Base-by-base conservation (phyloP, 2,329 filamentous ascomycete species). In the Neoscytalidium dimidiatum region DNA sequence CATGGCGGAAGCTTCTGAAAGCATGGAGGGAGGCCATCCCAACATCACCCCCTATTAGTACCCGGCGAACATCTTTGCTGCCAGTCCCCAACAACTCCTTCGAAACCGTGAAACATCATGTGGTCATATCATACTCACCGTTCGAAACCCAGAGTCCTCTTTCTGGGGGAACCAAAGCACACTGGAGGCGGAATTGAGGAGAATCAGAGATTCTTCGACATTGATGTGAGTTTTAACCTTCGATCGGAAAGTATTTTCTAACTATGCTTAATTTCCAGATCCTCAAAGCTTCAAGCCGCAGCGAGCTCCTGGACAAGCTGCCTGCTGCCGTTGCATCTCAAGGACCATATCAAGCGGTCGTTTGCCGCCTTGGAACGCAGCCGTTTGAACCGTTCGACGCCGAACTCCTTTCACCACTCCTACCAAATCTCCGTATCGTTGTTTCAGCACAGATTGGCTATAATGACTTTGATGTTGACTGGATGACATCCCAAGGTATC, bases 311-410 rank as follows among this genome's bases (percentile, higher is more conserved):
- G 7, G 49, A 17, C n/a, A 63, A 63, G 14, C 35, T 63, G 6
- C 60, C 60, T 4, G 26, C 31, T 14, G 35, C 26, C 11, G 26
- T 53, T 5, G 60, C 31, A 7, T 21, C 60, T n/a, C 29, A 28
- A 5, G 60, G 60, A 8, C 60, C 60, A 9, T 63, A 63, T 14
- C 48, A 63, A 19, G 60, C 60, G 4, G 60, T 41, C 6, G 58
- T 63, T 26, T 63, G 60, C 64, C 78, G 80, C n/a, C 82, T 84
- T 78, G 82, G 82, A 11, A 82, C 81, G 2, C 73, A 74, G 9
- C 79, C 81, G 0, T 84, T 80, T 62, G 81, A 83, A 62, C 82
- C 83, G 0, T 84, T 85, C 64, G 77, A 84, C 65, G 73, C 77
- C n/a, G 79, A 77, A 3, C 69, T 85, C 3, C 73, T 85, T 2